A percentile compares a stretch with the other conserved stretches of the same genome.
phyloP scores from a whole-genome alignment of 2,329 filamentous ascomycete genomes.

The Paradendryphiella salina region DNA sequence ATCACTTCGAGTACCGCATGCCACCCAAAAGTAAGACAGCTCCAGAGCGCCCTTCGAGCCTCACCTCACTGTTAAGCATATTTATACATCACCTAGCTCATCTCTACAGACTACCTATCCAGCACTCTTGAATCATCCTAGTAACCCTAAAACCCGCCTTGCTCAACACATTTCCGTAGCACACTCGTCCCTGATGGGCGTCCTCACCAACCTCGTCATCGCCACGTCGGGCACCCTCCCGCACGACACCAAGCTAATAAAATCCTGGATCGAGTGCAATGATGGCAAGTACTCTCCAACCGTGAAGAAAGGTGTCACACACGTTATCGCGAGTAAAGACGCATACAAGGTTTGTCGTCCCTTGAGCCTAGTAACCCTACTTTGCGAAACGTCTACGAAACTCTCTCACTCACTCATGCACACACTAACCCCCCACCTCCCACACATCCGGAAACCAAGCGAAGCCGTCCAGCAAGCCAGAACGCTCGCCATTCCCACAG shows the following conservation, averaged over 20 bases:
- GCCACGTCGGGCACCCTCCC: constrained; percentile 63
- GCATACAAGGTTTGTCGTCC: no score
- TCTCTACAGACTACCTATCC: background rate
- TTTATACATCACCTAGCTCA: background rate
- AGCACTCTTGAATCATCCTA: background rate
- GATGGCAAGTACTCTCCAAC: constrained; percentile 61
- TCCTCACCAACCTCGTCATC: constrained; percentile 59
- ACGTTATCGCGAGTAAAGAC: constrained; percentile 68
- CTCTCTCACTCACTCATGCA: no score
- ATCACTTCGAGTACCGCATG: constrained; percentile 14
- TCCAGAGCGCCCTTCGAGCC: no score
- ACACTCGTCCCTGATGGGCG: constrained; percentile 31
- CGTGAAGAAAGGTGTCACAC: constrained; percentile 64
- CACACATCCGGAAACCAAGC: constrained; percentile 47
- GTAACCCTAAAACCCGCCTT: background rate
- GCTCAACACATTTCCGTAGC: background rate
- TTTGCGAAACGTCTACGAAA: no score
- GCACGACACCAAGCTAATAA: constrained; percentile 57
- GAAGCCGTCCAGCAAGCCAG: constrained; percentile 37
- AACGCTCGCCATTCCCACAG: constrained; percentile 35
- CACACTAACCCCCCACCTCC: no score
- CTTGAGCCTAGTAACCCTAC: no score
- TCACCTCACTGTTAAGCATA: background rate
- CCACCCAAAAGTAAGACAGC: constrained; percentile 18
- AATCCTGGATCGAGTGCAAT: constrained; percentile 66